Conservation (phyloP, 495 filamentous ascomycete genomes). For the Tuber melanosporum region DNA sequence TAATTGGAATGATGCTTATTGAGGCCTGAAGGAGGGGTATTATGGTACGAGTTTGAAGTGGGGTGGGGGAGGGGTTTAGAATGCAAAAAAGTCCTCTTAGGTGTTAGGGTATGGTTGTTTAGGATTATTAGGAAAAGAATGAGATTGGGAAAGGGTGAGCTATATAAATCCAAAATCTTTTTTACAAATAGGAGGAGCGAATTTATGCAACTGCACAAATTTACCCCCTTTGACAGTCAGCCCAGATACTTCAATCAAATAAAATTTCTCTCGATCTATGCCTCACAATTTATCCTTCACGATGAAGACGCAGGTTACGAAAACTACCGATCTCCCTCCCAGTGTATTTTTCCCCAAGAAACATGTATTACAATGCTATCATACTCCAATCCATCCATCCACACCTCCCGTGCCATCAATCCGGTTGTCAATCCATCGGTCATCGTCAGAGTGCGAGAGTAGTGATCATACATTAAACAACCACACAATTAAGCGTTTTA, state of each 20-base stretch:
- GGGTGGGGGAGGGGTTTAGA: background rate
- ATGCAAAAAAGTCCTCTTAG: background rate
- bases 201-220: background rate
- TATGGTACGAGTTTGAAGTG: background rate
- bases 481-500: background rate
- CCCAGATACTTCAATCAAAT: background rate
- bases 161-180: background rate
- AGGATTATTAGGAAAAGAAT: background rate
- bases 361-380: background rate
- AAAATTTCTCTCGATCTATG: background rate
- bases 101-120: background rate
- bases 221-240: background rate
- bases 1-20: conserved; percentile 15
- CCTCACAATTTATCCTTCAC: background rate
- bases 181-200: background rate
- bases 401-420: background rate
- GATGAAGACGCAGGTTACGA: background rate
- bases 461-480: background rate
- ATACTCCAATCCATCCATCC: background rate
- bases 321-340: background rate
- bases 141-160: background rate
- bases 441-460: background rate
- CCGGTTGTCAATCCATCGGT: background rate
- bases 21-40: background rate
- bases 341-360: background rate